Conservation (phyloP, 345 rosid species). For the Raphanus raphanistrum region DNA sequence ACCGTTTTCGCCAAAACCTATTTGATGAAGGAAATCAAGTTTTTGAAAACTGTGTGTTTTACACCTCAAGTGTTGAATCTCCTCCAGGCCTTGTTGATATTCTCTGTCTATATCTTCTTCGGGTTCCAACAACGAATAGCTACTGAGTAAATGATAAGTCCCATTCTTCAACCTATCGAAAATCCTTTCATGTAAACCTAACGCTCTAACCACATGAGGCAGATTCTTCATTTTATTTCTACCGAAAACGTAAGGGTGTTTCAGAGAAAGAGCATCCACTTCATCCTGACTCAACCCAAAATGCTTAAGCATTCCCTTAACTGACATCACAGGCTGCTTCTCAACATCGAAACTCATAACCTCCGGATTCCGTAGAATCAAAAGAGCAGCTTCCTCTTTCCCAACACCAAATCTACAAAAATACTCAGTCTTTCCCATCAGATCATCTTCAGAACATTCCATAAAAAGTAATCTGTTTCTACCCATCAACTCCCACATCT, state of each 20-base stretch:
- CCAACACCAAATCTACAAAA: constrained; percentile 54
- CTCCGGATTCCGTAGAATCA: constrained; percentile 49
- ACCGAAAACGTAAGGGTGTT: constrained; percentile 46
- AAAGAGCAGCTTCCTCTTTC: constrained; percentile 46
- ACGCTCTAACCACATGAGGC: constrained; percentile 50
- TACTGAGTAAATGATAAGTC: constrained; percentile 43
- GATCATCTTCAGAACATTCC: constrained; percentile 43
- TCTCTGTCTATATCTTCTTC: constrained; percentile 48
- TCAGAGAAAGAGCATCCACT: constrained; percentile 39
- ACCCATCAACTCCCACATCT: constrained; percentile 51
- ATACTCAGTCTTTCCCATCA: constrained; percentile 43
- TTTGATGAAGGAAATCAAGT: constrained; percentile 52
- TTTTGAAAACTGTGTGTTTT: constrained; percentile 48
- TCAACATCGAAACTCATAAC: constrained; percentile 53
- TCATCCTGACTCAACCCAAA: constrained; percentile 50
- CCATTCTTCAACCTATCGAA: constrained; percentile 50
- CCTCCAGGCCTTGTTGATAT: constrained; percentile 48
- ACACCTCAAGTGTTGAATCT: constrained; percentile 40
- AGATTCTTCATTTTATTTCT: constrained; percentile 63
- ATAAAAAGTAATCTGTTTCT: constrained; percentile 44
- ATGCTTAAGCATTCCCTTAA: constrained; percentile 50
- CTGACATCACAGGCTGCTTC: constrained; percentile 43
- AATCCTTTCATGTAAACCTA: constrained; percentile 49
- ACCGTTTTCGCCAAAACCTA: constrained; percentile 70
- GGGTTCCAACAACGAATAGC: constrained; percentile 45